Conservation (phyloP, 139 green algal genomes). For the Gonium pectorale region DNA sequence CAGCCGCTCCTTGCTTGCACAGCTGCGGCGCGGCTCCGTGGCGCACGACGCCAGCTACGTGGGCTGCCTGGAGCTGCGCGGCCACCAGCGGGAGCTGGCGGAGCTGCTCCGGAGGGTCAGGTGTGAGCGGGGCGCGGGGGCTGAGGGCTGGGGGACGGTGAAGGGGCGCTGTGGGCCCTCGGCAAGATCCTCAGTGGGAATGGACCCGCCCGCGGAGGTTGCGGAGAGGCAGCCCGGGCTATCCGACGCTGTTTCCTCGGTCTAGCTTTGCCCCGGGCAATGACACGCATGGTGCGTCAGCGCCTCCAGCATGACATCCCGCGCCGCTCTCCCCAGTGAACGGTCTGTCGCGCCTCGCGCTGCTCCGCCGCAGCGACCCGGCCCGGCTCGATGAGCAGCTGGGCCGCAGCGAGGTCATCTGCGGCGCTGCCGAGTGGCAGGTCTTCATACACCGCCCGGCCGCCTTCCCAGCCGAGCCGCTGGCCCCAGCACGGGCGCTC, state of each 20-base stretch:
- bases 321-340: too few relatives aligned
- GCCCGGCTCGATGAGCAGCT: slow-evolving; percentile 4
- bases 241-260: too few relatives aligned
- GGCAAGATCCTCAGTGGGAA: too few relatives aligned
- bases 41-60: slow-evolving; percentile 81
- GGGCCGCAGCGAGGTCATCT: slow-evolving; percentile 32
- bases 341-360: too few relatives aligned
- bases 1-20: slow-evolving; percentile 65
- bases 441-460: slow-evolving; percentile 51
- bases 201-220: too few relatives aligned
- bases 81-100: slow-evolving; percentile 46
- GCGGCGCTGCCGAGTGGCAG: slow-evolving; percentile 38
- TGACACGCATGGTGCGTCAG: too few relatives aligned
- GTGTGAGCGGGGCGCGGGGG: slow-evolving; percentile 19
- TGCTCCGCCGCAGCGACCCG: slow-evolving; percentile 27
- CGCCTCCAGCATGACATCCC: too few relatives aligned
- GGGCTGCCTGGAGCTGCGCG: slow-evolving; percentile 69
- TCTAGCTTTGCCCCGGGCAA: too few relatives aligned
- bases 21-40: slow-evolving; percentile 46
- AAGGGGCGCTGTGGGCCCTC: background rate
- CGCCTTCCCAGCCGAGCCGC: slow-evolving; percentile 30
- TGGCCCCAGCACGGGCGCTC: slow-evolving; percentile 49
- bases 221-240: too few relatives aligned
- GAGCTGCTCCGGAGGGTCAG: slow-evolving; percentile 50
- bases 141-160: background rate